phyloP scores from a whole-genome alignment of 2,329 filamentous ascomycete species.

The Penicillium sp. region DNA sequence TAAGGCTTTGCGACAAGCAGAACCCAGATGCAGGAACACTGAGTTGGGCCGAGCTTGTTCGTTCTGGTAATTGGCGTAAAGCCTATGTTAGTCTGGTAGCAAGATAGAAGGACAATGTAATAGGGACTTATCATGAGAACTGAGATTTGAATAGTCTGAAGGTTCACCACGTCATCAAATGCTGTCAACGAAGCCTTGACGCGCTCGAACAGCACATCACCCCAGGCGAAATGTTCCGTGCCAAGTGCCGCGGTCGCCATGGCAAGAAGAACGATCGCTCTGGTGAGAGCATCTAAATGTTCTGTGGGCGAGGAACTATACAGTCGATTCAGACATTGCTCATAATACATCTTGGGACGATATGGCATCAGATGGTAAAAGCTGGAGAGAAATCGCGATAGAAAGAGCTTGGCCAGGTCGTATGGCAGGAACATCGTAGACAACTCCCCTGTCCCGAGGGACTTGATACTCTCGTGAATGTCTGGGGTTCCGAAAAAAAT shows the following conservation, averaged over 20 bases:
- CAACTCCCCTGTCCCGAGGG: constrained; percentile 19
- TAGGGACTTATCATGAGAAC: constrained; percentile 45
- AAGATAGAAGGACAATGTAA: background rate
- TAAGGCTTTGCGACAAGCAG: constrained; percentile 42
- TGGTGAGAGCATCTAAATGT: constrained; percentile 34
- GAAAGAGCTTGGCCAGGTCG: constrained; percentile 36
- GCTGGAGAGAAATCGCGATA: constrained; percentile 42
- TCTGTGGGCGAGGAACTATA: constrained; percentile 31
- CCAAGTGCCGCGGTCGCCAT: constrained; percentile 40
- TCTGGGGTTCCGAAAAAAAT: constrained; percentile 43
- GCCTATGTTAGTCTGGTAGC: constrained; percentile 2
- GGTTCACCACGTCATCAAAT: constrained; percentile 46
- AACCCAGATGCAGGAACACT: constrained; percentile 41
- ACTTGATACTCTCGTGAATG: constrained; percentile 27
- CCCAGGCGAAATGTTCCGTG: constrained; percentile 39
- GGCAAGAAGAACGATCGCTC: constrained; percentile 38
- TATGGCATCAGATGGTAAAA: constrained; percentile 41
- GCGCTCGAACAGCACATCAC: constrained; percentile 43
- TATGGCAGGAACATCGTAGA: constrained; percentile 39
- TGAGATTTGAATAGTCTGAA: constrained; percentile 44
- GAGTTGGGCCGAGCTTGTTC: constrained; percentile 46
- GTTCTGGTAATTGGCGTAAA: constrained; percentile 44
- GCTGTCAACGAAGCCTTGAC: constrained; percentile 38
- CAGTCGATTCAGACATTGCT: constrained; percentile 34
- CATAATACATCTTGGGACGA: constrained; percentile 34